Evolutionary conservation across 1,284 basidiomycete species (phyloP).

Genomic region (Cryptococcus deneoformans): DNA sequence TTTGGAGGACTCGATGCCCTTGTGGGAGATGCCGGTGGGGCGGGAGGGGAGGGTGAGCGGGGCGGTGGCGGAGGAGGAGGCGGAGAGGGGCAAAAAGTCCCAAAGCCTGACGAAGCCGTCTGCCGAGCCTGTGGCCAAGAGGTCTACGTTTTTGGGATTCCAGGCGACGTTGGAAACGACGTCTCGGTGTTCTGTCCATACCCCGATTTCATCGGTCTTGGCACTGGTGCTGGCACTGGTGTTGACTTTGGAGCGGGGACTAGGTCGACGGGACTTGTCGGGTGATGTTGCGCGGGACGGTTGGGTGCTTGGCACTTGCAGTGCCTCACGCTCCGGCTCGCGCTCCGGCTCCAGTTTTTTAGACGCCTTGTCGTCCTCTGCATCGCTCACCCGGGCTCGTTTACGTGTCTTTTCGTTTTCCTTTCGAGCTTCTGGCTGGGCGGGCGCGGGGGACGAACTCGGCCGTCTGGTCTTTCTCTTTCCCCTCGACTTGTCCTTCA

Average conservation of each 20-base stretch:
- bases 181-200: constrained; percentile 38
- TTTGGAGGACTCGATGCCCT: constrained; percentile 36
- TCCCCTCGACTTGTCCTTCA: constrained; percentile 21
- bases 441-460: no score
- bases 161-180: constrained; percentile 38
- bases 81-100: constrained; percentile 33
- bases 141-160: constrained; percentile 40
- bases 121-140: constrained; percentile 31
- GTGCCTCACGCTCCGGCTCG: no score
- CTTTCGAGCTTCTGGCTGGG: not conserved
- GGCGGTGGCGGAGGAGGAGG: not conserved
- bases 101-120: constrained; percentile 41
- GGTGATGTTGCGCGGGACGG: constrained; percentile 12
- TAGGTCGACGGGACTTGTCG: not conserved
- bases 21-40: constrained; percentile 29
- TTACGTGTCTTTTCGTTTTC: constrained; percentile 8
- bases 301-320: not conserved
- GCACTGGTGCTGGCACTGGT: no score
- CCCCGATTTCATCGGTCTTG: constrained; percentile 14
- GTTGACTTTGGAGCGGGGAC: not conserved
- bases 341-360: no score
- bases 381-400: constrained; percentile 9
- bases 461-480: constrained; percentile 2
- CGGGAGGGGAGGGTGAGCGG: constrained; percentile 15
- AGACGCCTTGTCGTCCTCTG: constrained; percentile 9